Evolutionary conservation across 2,329 filamentous ascomycete genomes (phyloP), one percentile per base, ranked within the genome.

Genomic region (Rutstroemia sp.): DNA sequence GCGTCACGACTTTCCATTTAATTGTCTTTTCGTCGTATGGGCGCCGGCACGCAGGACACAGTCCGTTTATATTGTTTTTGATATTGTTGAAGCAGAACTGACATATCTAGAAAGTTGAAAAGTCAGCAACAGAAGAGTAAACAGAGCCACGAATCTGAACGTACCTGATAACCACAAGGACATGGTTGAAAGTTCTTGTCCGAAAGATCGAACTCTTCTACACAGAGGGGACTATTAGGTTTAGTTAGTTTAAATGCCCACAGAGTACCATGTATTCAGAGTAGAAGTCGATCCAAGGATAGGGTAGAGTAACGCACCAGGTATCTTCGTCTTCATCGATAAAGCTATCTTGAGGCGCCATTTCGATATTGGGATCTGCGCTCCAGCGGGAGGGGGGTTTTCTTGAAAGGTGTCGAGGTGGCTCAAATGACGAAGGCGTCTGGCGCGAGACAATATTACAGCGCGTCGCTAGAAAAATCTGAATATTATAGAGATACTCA

Each of bases 61-160:
- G 81, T 38, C 92, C 92, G 70, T 96, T 97, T 81, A 96, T 91
- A 67, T 96, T 96, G 66, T 88, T 95, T 75, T 95, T 95, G 72
- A 99, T 95, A 72, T 97, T 99, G 75, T 99, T 96, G 78, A 92
- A 99, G 76, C 94, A 99, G 75, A 99, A 99, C 78, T 99, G 95
- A 74, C 94, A 99, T 71, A 99, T 92, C 92, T 96, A 67, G 25
- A 39, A 57, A 44, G 16, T 17, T 51, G 19, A 46, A 12, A 17
- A 25, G 42, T 63, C 38, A 63, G 57, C 23, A 50, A 16, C 38
- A 49, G 21, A 36, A 39, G n/a, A 40, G 34, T 7, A 39, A 14
- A 30, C 34, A 34, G 38, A 14, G 8, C 38, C 14, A 21, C n/a
- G 25, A 9, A 19, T 16, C n/a, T 3, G 38, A 27, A 56, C 79